Percentiles rank a stretch among this genome's conserved stretches.
phyloP scores from a whole-genome alignment of 768 basidiomycete species.

The Ramaria sp. region DNA sequence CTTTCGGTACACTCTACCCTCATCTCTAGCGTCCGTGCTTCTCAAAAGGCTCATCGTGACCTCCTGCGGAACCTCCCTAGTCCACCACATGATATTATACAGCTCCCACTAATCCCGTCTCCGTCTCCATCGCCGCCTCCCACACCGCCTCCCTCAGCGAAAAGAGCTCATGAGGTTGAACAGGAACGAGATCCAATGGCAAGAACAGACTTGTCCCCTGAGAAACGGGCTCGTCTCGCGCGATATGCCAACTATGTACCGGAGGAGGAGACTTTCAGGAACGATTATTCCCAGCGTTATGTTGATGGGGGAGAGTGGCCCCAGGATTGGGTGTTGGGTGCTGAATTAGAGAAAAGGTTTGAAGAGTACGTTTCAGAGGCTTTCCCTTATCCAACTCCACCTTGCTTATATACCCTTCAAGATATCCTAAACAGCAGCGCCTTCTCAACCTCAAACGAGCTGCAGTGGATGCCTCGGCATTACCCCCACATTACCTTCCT shows the following conservation, averaged over 20 bases:
- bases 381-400: neutral
- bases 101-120: slow-evolving; percentile 46
- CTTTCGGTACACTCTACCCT: slow-evolving; percentile 52
- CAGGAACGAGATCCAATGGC: neutral
- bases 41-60: slow-evolving; percentile 47
- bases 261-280: slow-evolving; percentile 93
- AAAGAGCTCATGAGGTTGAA: slow-evolving; percentile 25
- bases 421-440: slow-evolving; percentile 90
- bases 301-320: slow-evolving; percentile 90
- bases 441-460: slow-evolving; percentile 75
- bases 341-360: slow-evolving; percentile 79
- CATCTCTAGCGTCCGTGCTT: slow-evolving; percentile 39
- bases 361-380: slow-evolving; percentile 65
- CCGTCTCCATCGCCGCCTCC: slow-evolving; percentile 40
- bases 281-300: slow-evolving; percentile 87
- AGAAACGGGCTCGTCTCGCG: slow-evolving; percentile 59
- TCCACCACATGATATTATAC: slow-evolving; percentile 44
- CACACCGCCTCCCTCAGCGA: slow-evolving; percentile 18
- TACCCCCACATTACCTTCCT: slow-evolving; percentile 64
- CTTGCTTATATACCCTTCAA: slow-evolving; percentile 21
- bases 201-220: slow-evolving; percentile 44
- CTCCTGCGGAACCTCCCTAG: slow-evolving; percentile 43
- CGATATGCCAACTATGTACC: slow-evolving; percentile 77
- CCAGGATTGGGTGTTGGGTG: slow-evolving; percentile 86
- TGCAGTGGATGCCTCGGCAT: slow-evolving; percentile 57